Percentiles rank a stretch among this genome's conserved stretches.
Conservation (phyloP, 129 eudicot species). For the Flaveria brownii region DNA sequence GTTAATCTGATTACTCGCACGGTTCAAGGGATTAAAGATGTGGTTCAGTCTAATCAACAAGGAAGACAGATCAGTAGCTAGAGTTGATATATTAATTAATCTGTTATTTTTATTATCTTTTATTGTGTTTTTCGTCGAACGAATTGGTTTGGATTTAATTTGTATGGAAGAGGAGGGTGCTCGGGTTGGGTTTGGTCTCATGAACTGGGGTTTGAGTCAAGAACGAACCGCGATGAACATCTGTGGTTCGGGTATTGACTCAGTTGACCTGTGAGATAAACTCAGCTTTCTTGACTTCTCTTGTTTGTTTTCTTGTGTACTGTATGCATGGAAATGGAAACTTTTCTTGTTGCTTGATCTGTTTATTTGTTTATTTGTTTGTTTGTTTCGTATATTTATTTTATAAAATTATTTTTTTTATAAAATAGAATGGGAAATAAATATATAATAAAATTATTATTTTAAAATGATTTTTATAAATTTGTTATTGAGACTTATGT, state of each 20-base stretch:
- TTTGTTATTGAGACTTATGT: not conserved
- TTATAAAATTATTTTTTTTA: not conserved
- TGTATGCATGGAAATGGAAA: conserved; percentile 20
- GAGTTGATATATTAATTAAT: not conserved
- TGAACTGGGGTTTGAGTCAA: conserved; percentile 68
- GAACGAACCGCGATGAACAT: conserved; percentile 77
- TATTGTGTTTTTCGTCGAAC: conserved; percentile 20
- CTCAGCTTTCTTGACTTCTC: conserved; percentile 32
- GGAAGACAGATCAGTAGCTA: conserved; percentile 35
- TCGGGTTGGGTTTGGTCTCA: conserved; percentile 30
- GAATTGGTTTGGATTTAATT: conserved; percentile 37
- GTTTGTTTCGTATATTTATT: not conserved
- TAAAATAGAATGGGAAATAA: not conserved
- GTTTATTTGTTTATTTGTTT: not conserved
- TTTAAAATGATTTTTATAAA: not conserved
- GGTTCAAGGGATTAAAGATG: conserved; percentile 56
- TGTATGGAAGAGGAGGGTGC: conserved; percentile 35
- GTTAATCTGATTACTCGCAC: conserved; percentile 64
- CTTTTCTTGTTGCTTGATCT: not conserved
- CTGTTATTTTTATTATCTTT: not conserved
- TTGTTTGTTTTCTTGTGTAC: conserved; percentile 30
- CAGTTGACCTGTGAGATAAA: conserved; percentile 44
- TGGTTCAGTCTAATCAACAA: conserved; percentile 46
- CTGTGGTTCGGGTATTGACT: conserved; percentile 98
- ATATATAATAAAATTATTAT: not conserved